Evolutionary conservation across 1,139 yeast species (phyloP).

Genomic region (Nakaseomyces bracarensis): DNA sequence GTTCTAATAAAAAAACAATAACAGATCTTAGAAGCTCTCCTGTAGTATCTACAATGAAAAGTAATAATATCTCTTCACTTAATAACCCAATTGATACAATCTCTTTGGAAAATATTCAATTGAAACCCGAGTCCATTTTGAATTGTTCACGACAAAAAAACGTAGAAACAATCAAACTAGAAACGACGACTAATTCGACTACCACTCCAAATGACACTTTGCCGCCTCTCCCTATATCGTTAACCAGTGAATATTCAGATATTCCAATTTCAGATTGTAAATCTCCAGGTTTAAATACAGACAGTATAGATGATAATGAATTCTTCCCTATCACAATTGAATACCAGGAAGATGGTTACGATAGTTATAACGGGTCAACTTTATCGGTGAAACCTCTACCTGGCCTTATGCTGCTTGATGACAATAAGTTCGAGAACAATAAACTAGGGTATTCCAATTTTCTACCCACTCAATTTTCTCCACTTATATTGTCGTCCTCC

Average conservation of each 20-base stretch:
- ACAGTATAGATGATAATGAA: not conserved
- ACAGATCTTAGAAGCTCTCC: not conserved
- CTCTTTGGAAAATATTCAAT: not conserved
- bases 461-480: conserved; percentile 5
- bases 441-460: not conserved
- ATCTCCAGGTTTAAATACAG: not conserved
- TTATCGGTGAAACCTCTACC: conserved; percentile 2
- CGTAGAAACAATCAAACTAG: not conserved
- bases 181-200: not conserved
- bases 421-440: not conserved
- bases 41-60: not conserved
- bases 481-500: not conserved
- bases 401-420: not conserved
- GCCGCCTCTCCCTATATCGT: not conserved
- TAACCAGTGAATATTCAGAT: not conserved
- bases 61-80: not conserved
- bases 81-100: not conserved
- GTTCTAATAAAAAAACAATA: not conserved
- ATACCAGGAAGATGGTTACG: conserved; percentile 12
- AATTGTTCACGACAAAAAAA: not conserved
- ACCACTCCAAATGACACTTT: not conserved
- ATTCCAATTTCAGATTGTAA: not conserved
- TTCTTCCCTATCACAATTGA: conserved; percentile 36
- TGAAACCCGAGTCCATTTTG: not conserved
- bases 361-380: not conserved